These are phyloP conservation scores for Trametes cubensis DNA, from an alignment of 768 basidiomycete genomes.

Conservation along the genomic window DNA sequence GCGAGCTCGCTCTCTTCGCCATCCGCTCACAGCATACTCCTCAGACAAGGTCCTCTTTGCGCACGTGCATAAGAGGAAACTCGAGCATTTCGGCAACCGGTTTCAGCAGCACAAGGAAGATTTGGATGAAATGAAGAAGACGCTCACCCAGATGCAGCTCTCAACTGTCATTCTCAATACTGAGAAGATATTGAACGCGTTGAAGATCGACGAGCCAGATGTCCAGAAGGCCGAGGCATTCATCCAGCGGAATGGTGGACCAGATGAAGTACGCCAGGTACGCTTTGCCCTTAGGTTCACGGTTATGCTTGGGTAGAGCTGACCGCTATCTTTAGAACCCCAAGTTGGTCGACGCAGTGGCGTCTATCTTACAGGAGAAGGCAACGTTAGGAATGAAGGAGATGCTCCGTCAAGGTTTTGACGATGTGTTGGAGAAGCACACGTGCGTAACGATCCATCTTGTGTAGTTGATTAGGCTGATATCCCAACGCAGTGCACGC, in stretches of 20 bases:
- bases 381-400: conserved; percentile 9
- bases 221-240: background rate
- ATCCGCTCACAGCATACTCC: background rate
- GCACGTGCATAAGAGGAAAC: background rate
- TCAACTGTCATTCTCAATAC: background rate
- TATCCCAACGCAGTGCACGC: background rate
- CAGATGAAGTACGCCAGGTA: conserved; percentile 1
- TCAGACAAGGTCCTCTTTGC: conserved; percentile 9
- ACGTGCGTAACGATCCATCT: background rate
- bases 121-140: conserved; percentile 4
- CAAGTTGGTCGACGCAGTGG: conserved; percentile 3
- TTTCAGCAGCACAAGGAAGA: conserved; percentile 7
- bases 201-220: background rate
- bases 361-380: background rate
- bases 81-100: background rate
- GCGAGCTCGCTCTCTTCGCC: background rate
- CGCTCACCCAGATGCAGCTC: conserved; percentile 4
- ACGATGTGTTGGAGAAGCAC: conserved; percentile 7
- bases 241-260: background rate
- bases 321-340: background rate
- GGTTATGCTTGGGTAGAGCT: too few relatives aligned
- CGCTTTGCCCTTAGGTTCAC: background rate
- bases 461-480: background rate
- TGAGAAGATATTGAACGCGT: background rate
- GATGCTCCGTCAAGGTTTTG: conserved; percentile 6